These are phyloP conservation scores for Psilocybe tampanensis DNA, from an alignment of 768 basidiomycete genomes.

Conservation along the genomic window DNA sequence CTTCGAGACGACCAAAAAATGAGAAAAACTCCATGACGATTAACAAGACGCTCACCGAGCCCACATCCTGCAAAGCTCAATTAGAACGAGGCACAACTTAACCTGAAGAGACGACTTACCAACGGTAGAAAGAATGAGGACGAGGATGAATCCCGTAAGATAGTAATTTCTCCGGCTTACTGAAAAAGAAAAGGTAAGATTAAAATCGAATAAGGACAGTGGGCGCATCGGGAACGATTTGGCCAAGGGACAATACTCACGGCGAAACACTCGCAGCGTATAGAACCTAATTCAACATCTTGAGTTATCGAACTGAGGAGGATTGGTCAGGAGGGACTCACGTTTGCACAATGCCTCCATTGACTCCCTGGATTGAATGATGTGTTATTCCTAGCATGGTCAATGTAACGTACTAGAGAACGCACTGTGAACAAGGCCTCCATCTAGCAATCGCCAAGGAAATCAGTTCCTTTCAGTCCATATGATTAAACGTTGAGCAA, in stretches of 20 bases:
- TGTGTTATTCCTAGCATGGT: not conserved
- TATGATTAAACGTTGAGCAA: not conserved
- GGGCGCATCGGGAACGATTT: too few relatives aligned
- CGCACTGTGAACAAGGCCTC: conserved; percentile 50
- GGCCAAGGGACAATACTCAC: conserved; percentile 30
- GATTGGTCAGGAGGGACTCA: too few relatives aligned
- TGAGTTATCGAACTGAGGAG: not conserved
- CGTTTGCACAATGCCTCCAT: conserved; percentile 55
- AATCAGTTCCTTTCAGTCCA: too few relatives aligned
- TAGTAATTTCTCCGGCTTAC: conserved; percentile 44
- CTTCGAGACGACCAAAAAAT: conserved; percentile 20
- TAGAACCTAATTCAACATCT: conserved; percentile 40
- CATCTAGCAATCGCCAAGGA: conserved; percentile 28
- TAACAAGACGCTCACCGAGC: conserved; percentile 25
- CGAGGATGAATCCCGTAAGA: conserved; percentile 31
- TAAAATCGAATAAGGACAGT: too few relatives aligned
- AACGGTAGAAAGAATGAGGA: conserved; percentile 33
- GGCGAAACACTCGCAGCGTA: conserved; percentile 47
- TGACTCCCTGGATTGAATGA: conserved; percentile 43
- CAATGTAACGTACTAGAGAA: not conserved
- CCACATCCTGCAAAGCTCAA: conserved; percentile 29
- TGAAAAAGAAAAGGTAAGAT: conserved; percentile 13
- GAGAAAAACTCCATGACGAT: not conserved
- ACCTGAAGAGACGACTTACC: conserved; percentile 21
- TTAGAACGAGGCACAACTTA: not conserved